Conservation (phyloP, 495 filamentous ascomycete genomes). For the Hypoxylon rickii region DNA sequence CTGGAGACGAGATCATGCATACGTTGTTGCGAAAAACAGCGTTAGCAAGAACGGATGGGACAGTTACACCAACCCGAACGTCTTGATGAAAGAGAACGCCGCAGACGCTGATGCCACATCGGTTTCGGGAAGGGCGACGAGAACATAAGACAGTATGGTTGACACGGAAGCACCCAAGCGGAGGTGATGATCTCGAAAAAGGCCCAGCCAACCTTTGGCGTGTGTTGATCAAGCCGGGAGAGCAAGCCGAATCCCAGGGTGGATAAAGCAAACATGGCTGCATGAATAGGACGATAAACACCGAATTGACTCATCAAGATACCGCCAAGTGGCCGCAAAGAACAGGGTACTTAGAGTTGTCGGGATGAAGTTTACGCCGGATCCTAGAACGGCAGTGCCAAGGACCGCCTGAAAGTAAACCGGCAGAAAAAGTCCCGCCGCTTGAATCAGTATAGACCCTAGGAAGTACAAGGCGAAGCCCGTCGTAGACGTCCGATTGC, state of each 20-base stretch:
- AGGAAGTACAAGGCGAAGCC: not conserved
- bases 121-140: slow-evolving; percentile 22
- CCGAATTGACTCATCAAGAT: not conserved
- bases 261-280: slow-evolving; percentile 18
- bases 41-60: slow-evolving; percentile 28
- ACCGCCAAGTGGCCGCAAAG: not conserved
- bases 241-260: not conserved
- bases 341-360: not conserved
- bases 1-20: not conserved
- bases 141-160: slow-evolving; percentile 43
- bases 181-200: not conserved
- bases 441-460: not conserved
- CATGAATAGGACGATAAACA: not conserved
- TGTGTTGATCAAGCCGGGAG: not conserved
- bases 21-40: not conserved
- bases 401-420: slow-evolving; percentile 2
- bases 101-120: slow-evolving; percentile 39
- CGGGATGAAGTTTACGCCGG: not conserved
- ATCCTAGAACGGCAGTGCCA: not conserved
- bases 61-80: slow-evolving; percentile 49
- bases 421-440: not conserved
- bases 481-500: not conserved
- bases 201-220: not conserved
- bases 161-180: not conserved
- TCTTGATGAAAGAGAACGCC: slow-evolving; percentile 46